These are phyloP conservation scores for Vigna radiata DNA, from an alignment of 306 rosid species.

Conservation along the genomic window DNA sequence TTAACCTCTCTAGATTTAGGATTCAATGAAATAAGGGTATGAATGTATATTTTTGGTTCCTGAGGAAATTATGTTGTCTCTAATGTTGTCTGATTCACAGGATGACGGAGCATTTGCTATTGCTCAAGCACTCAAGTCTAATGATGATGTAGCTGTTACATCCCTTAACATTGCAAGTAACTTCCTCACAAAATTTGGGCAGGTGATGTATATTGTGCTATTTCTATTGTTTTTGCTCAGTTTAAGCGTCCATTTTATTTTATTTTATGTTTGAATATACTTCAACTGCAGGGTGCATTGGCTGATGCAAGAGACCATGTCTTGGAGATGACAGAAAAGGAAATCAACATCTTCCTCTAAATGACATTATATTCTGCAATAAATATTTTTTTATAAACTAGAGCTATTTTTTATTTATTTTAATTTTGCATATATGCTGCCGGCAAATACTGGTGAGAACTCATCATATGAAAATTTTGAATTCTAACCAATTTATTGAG, in stretches of 20 bases:
- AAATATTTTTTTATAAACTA: conserved; percentile 32
- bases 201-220: conserved; percentile 54
- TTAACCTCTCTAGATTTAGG: conserved; percentile 88
- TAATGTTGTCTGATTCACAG: conserved; percentile 53
- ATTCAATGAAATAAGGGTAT: conserved; percentile 97
- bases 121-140: conserved; percentile 97
- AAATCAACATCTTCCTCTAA: conserved; percentile 78
- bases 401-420: background rate
- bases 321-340: conserved; percentile 93
- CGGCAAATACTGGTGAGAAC: conserved; percentile 46
- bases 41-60: background rate
- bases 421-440: conserved; percentile 45
- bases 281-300: conserved; percentile 78
- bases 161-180: conserved; percentile 79
- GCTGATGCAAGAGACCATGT: conserved; percentile 98
- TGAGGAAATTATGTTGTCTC: conserved; percentile 26
- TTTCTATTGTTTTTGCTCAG: conserved; percentile 13
- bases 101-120: conserved; percentile 98
- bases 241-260: conserved; percentile 10
- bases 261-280: conserved; percentile 30
- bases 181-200: conserved; percentile 95
- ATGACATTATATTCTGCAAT: conserved; percentile 20
- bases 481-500: conserved; percentile 51
- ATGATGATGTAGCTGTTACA: conserved; percentile 83
- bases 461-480: conserved; percentile 53